phyloP scores from a whole-genome alignment of 306 rosid species.

The Cucumis sativus region DNA sequence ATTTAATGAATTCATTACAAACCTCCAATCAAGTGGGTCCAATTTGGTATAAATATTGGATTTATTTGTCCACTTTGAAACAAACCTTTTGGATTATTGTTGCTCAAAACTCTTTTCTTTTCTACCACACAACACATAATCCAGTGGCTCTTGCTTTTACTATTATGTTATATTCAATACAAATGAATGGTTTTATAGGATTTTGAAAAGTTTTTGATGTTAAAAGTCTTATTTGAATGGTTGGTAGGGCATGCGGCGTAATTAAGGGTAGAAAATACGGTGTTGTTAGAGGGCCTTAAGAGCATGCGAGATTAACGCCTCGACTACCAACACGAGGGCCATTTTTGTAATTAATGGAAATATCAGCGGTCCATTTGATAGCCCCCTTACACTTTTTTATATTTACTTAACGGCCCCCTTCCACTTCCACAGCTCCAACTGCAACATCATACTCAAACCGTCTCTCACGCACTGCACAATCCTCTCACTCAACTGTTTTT shows the following conservation, averaged over 20 bases:
- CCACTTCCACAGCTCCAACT: neutral
- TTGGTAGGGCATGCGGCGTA: neutral
- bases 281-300: neutral
- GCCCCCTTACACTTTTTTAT: neutral
- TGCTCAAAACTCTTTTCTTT: neutral
- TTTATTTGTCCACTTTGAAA: slow-evolving; percentile 1
- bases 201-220: too few species aligned
- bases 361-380: neutral
- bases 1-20: neutral
- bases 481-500: slow-evolving; percentile 2
- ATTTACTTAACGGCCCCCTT: neutral
- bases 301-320: slow-evolving; percentile 45
- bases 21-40: neutral
- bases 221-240: too few species aligned
- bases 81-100: neutral
- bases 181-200: too few species aligned
- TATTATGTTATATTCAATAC: too few species aligned
- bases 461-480: slow-evolving; percentile 22
- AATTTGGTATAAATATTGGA: neutral
- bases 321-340: slow-evolving; percentile 30
- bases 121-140: neutral
- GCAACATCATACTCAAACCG: slow-evolving; percentile 12
- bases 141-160: too few species aligned
- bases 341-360: slow-evolving; percentile 17
- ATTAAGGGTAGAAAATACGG: slow-evolving; percentile 15